phyloP scores from a whole-genome alignment of 345 rosid species.

The Salix brachista region DNA sequence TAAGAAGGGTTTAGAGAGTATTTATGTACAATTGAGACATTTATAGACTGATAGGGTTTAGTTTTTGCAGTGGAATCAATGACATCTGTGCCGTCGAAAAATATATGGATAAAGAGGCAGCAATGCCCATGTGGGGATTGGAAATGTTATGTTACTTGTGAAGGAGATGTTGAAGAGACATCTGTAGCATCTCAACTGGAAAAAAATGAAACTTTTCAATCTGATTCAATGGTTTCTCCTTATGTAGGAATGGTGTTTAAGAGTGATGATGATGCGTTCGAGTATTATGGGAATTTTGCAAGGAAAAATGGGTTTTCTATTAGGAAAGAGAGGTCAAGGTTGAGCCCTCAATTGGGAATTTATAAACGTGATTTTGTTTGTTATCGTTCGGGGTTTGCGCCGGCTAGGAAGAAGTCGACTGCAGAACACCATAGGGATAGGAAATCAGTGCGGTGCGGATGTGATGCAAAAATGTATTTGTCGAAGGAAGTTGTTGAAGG shows the following conservation, averaged over 20 bases:
- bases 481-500: slow-evolving; percentile 69
- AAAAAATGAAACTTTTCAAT: slow-evolving; percentile 47
- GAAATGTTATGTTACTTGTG: slow-evolving; percentile 70
- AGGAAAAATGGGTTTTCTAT: slow-evolving; percentile 84
- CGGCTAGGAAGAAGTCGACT: slow-evolving; percentile 78
- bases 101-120: slow-evolving; percentile 82
- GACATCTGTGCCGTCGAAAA: slow-evolving; percentile 37
- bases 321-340: slow-evolving; percentile 84
- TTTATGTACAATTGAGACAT: too few species aligned
- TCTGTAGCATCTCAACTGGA: slow-evolving; percentile 38
- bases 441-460: slow-evolving; percentile 88
- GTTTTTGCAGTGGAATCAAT: too few species aligned
- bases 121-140: slow-evolving; percentile 96
- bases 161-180: slow-evolving; percentile 57
- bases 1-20: too few species aligned
- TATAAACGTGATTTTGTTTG: slow-evolving; percentile 93
- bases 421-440: slow-evolving; percentile 90
- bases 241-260: slow-evolving; percentile 83
- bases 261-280: slow-evolving; percentile 79
- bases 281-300: slow-evolving; percentile 76
- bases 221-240: slow-evolving; percentile 58
- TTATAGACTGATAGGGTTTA: too few species aligned
- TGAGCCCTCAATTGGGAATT: slow-evolving; percentile 77
- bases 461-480: slow-evolving; percentile 83
- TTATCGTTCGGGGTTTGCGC: slow-evolving; percentile 89